Conservation (phyloP, 257 asterid species). For the Plantago ovata region DNA sequence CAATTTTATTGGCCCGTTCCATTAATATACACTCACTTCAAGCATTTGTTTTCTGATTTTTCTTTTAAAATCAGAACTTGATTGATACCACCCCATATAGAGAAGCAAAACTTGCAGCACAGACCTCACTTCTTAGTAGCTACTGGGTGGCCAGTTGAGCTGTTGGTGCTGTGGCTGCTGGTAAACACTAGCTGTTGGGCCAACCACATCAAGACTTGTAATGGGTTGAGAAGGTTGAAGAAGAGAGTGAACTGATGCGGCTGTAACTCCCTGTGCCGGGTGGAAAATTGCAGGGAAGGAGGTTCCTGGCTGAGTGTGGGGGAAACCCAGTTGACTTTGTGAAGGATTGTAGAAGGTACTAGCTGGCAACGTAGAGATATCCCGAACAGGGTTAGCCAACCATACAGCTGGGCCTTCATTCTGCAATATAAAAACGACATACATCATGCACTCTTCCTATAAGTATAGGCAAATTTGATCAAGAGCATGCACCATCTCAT, state of each 20-base stretch:
- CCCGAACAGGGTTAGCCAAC: slow-evolving; percentile 64
- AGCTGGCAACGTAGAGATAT: slow-evolving; percentile 64
- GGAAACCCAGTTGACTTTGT: slow-evolving; percentile 72
- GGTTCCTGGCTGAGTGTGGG: slow-evolving; percentile 71
- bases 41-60: slow-evolving; percentile 29
- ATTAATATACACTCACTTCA: slow-evolving; percentile 39
- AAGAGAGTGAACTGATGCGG: slow-evolving; percentile 67
- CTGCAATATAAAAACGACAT: slow-evolving; percentile 33
- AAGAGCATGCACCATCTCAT: too few relatives aligned
- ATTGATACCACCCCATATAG: slow-evolving; percentile 29
- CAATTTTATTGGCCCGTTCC: slow-evolving; percentile 37
- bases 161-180: slow-evolving; percentile 93
- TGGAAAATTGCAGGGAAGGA: slow-evolving; percentile 62
- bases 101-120: slow-evolving; percentile 16
- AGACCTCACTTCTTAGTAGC: slow-evolving; percentile 41
- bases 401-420: slow-evolving; percentile 79
- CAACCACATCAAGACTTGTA: slow-evolving; percentile 75
- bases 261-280: slow-evolving; percentile 49
- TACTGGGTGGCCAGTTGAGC: slow-evolving; percentile 70
- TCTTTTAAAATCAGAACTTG: slow-evolving; percentile 29
- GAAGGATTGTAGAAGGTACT: slow-evolving; percentile 81
- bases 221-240: slow-evolving; percentile 81
- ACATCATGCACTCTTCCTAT: too few relatives aligned
- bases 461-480: too few relatives aligned
- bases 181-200: slow-evolving; percentile 56